Base-by-base conservation (phyloP, 805 yeast species). In the Candida ficus region DNA sequence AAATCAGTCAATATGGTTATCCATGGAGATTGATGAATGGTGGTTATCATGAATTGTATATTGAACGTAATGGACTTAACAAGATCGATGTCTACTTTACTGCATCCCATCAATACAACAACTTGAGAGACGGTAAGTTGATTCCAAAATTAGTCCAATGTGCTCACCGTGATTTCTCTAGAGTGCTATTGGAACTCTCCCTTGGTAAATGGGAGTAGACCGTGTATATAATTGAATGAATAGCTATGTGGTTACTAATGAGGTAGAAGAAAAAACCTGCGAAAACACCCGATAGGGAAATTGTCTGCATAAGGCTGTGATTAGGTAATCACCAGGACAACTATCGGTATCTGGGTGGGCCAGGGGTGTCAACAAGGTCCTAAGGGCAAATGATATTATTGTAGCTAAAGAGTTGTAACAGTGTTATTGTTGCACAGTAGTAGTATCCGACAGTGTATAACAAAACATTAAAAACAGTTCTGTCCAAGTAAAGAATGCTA, bases 21-120 rank as follows among this genome's bases (percentile, higher is more conserved):
- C 58, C 58, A 6, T 54, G 57, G 57, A 49, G 56, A 44, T 8
- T 54, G 36, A 51, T 54, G 57, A 51, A 45, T 34, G 58, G 58
- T 23, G 58, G 58, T 0, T 35, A 29, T 3, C 52, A 47, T 20
- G 58, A 54, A 18, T 23, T 54, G 1, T 33, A 45, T 17, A 39
- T 54, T 22, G 41, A 46, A 30, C 27, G 38, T 4, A 20, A 30
- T 4, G 48, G 35, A 12, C 18, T 33, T 5, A 29, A 38, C 5
- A 39, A 36, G 14, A 20, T 39, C 9, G 54, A 52, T 13, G 53
- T 54, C 21, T 54, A 49, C 30, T 51, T 51, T 17, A 27, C 43
- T 12, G 26, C 47, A 1, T 46, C 52, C 0, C 57, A 54, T 22
- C 52, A 54, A 33, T 54, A 54, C 20, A 43, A 47, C 26, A 37